Evolutionary conservation across 169 alveolate genomes (phyloP), one percentile per base, ranked within the genome.

Genomic region (Blepharisma undulans): DNA sequence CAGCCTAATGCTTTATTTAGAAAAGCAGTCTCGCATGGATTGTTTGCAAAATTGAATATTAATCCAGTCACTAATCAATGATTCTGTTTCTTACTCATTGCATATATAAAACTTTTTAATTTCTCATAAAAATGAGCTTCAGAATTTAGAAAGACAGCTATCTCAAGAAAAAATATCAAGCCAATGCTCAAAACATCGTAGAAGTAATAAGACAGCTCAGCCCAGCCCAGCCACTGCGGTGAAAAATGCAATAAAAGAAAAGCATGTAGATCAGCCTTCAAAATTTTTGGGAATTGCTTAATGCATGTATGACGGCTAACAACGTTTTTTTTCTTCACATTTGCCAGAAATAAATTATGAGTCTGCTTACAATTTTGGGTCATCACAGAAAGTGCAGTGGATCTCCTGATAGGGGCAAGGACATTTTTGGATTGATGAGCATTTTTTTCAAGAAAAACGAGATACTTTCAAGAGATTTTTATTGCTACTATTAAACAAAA

Each of bases 331-430:
- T 86, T 27, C 16, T 86, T 0, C 8, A 3, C 16, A 66, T 60
- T 72, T 19, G 85, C 7, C 84, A 86, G 32, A 72, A 72, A 72
- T 66, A 86, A 27, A 25, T 86, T 21, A 60, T 86, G 91, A 22
- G 48, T 21, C 33, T 84, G 66, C 91, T 86, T 22, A 71, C 76
- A 27, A 71, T 86, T 86, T 29, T 86, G 84, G 91, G 72, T 5
- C 36, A 12, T n/a, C 72, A 86, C 84, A 86, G 14, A 72, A 86
- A 86, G 66, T 34, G 71, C 61, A n/a, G 29, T 25, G 29, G 60
- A 60, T 1, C 1, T n/a, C 72, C 27, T 4, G 71, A 29, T 1
- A n/a, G 91, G 14, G 91, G 76, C n/a, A 29, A 72, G 4, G 66
- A 27, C 29, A 19, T 86, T 21, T 86, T 86, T 27, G 91, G 76